Base-by-base conservation (phyloP, 768 basidiomycete genomes). In the Tulasnella sp. region DNA sequence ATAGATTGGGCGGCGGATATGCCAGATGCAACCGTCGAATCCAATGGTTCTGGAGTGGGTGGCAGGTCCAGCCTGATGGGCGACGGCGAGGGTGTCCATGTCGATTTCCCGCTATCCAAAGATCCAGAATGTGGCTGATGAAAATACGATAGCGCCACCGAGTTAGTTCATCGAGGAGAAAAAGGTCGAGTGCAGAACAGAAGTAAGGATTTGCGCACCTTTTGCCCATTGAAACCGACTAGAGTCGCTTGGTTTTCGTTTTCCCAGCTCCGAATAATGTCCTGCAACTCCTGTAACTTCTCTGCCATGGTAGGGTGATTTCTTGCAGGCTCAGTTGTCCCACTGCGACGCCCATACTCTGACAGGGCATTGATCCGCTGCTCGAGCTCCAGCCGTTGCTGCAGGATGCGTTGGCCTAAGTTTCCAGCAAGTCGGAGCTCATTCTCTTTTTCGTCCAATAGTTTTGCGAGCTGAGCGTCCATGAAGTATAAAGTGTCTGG, bases 301-400 rank as follows among this genome's bases (percentile, higher is more conserved):
- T 84, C 15, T 15, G 34, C 5, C 34, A 15, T 38, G 7, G 5
- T 82, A 45, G 81, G 77, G n/a, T 85, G 78, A 56, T 85, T 82
- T 13, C 76, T 67, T 68, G 85, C 83, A 62, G 84, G 73, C 61
- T 80, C 79, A 38, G 81, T 80, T 61, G 81, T 81, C 64, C 79
- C 83, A 60, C 83, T 84, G 19, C 73, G 77, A 54, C 84, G 85
- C n/a, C 27, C 85, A 21, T 72, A 69, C 23, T 71, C 71, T 38
- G 68, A 67, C 55, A 94, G 76, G 67, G 86, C 85, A 47, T 81
- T 77, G 61, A 96, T 88, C 52, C 88, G 80, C 68, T 85, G 83
- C 72, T 95, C 90, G 63, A 96, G 80, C 68, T 94, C 89, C 74
- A 88, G 84, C 73, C 90, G 91, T 75, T 98, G 94, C n/a, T 83